Evolutionary conservation across 78 protist genomes (phyloP), one percentile per base, ranked within the genome.

Genomic region (Dictyostelium intermedium): DNA sequence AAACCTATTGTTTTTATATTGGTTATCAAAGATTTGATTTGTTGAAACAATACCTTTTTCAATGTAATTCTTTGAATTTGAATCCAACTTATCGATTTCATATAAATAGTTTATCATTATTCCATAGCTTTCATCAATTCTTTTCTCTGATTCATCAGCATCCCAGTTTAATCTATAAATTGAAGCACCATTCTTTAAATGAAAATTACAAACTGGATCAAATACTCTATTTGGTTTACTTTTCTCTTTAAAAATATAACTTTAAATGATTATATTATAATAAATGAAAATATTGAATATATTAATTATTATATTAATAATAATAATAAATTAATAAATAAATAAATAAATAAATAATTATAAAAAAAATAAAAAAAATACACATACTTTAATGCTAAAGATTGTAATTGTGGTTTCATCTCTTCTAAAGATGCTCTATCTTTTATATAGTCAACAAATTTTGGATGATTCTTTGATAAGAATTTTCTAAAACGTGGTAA

Each of bases 121-220:
- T 11, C 94, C 94, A 89, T 27, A 80, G 47, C 87, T 80, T 70
- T 89, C 94, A 34, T 80, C 61, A 5, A 89, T 27, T 63, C 94
- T 34, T 23, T 89, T 74, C 20, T 61, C 47, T 9, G 94, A 89
- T 27, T 7, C 7, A 69, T 89, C 94, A 32, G 86, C 94, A 27
- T 69, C 7, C 94, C 94, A 89, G 81, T 89, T 89, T 23, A 89
- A 70, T 89, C 94, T 78, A 69, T 89, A 89, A 20, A 89, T 53
- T 8, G 81, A 69, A 5, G 94, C 94, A 37, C 94, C 94, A 89
- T 89, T 89, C 32, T 89, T 89, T 50, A 89, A 70, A 69, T 89
- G 94, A n/a, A 89, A 89, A 69, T 89, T 89, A 80, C 87, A 89
- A 32, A 89, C 94, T 70, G 94, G 94, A 23, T 89, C 94, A 47